Evolutionary conservation across 768 basidiomycete genomes (phyloP), one percentile per base, ranked within the genome.

Genomic region (Leucocoprinus sp.): DNA sequence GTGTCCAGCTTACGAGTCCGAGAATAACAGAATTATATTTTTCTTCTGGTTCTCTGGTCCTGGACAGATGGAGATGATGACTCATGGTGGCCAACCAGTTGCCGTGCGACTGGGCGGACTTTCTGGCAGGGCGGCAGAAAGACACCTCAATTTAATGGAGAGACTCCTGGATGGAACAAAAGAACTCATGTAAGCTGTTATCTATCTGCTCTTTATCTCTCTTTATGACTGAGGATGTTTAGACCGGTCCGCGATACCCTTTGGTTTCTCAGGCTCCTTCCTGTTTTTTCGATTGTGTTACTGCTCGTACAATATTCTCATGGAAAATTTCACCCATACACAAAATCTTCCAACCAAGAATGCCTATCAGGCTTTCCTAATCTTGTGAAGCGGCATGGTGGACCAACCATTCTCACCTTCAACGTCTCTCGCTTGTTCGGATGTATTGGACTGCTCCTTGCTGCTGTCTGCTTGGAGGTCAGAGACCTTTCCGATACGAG

Each of bases 371-470:
- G 14, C 14, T 31, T 8, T 31, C 31, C 11, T 21, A 24, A 12
- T 15, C 74, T 75, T 52, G 57, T 76, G 19, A 43, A 55, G n/a
- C 52, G 58, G 12, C 69, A 73, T 41, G 74, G 76, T 4, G 78
- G 78, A 9, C 50, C 55, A 4, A 58, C 59, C 11, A 70, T 76
- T 21, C 78, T 75, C 56, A 54, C 57, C 9, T 71, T 71, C 59
- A 72, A 72, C 51, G 42, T 76, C 18, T 52, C 64, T 1, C 68
- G 80, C n/a, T 59, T 78, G 4, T 41, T 73, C 2, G 67, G 67
- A 23, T 69, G 70, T 42, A 59, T 70, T 21, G 57, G 64, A 4
- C 64, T 83, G 12, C 62, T 82, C 24, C 24, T 35, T 21, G 41
- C 27, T 15, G 22, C 38, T 6, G 8, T 24, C n/a, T 47, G 31